A percentile compares a stretch with the other conserved stretches of the same genome.
phyloP scores from a whole-genome alignment of 805 yeast species.

The Jamesozyma lodderae region DNA sequence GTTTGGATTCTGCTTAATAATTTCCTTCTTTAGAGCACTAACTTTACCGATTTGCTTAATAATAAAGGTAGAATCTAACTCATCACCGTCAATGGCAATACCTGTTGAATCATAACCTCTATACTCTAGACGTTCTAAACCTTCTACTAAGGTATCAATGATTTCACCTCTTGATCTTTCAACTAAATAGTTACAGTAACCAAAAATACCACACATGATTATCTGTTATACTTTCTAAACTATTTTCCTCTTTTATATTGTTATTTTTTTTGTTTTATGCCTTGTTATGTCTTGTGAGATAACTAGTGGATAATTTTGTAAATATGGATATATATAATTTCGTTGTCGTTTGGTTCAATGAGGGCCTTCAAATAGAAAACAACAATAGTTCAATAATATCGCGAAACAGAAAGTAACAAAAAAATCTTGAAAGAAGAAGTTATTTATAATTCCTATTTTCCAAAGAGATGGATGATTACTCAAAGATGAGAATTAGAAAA shows the following conservation, averaged over 20 bases:
- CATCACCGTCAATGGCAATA: constrained; percentile 87
- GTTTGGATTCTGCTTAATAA: constrained; percentile 43
- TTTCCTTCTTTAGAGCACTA: constrained; percentile 60
- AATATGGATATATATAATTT: no score
- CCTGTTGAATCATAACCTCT: constrained; percentile 99
- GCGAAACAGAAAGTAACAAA: no score
- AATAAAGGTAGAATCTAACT: constrained; percentile 57
- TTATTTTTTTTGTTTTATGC: no score
- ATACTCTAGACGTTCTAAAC: constrained; percentile 81
- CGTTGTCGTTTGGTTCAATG: no score
- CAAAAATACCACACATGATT: constrained; percentile 84
- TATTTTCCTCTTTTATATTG: no score
- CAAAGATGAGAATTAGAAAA: not conserved
- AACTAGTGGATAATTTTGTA: no score
- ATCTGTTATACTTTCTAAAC: no score
- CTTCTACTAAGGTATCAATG: constrained; percentile 79
- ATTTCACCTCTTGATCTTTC: constrained; percentile 90
- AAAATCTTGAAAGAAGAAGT: no score
- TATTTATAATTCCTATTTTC: not conserved
- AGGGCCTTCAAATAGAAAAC: no score
- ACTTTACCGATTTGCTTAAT: constrained; percentile 91
- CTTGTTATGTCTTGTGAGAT: no score
- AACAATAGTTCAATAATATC: no score
- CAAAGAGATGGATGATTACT: not conserved
- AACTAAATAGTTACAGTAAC: constrained; percentile 91